phyloP scores from a whole-genome alignment of 768 basidiomycete genomes.

The Clavulina sp. region DNA sequence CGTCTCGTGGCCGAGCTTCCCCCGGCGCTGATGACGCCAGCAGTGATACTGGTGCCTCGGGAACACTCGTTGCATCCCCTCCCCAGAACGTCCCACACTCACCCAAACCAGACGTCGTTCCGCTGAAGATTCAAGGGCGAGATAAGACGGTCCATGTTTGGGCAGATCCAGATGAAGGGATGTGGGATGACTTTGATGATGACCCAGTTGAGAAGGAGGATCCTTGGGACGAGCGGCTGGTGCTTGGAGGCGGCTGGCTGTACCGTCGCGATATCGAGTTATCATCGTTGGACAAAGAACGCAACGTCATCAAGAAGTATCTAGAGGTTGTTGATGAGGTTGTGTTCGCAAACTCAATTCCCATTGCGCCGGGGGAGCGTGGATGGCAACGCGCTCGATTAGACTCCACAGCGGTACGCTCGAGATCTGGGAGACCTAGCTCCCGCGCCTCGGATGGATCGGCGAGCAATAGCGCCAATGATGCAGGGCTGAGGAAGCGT shows the following conservation, averaged over 20 bases:
- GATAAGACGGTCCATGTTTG: conserved; percentile 56
- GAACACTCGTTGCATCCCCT: not conserved
- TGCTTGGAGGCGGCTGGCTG: conserved; percentile 68
- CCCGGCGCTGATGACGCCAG: conserved; percentile 5
- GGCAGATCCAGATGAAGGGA: conserved; percentile 51
- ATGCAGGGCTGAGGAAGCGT: conserved; percentile 24
- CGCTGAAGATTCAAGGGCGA: conserved; percentile 23
- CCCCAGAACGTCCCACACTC: not conserved
- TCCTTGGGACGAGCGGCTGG: conserved; percentile 65
- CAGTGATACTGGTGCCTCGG: conserved; percentile 1
- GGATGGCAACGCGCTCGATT: conserved; percentile 10
- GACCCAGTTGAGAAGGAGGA: conserved; percentile 31
- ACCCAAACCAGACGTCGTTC: conserved; percentile 5
- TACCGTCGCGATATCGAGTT: conserved; percentile 50
- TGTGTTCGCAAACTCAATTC: conserved; percentile 41
- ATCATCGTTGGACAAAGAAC: conserved; percentile 37
- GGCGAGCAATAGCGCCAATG: not conserved
- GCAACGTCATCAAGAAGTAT: conserved; percentile 38
- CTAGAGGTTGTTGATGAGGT: conserved; percentile 66
- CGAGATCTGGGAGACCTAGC: not conserved
- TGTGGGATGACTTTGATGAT: conserved; percentile 16
- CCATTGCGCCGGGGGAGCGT: conserved; percentile 22
- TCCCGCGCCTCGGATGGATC: not conserved
- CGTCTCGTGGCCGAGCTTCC: not conserved
- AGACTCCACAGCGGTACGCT: not conserved